Evolutionary conservation across 2,329 filamentous ascomycete genomes (phyloP).

Genomic region (Fusarium gaditjirri): DNA sequence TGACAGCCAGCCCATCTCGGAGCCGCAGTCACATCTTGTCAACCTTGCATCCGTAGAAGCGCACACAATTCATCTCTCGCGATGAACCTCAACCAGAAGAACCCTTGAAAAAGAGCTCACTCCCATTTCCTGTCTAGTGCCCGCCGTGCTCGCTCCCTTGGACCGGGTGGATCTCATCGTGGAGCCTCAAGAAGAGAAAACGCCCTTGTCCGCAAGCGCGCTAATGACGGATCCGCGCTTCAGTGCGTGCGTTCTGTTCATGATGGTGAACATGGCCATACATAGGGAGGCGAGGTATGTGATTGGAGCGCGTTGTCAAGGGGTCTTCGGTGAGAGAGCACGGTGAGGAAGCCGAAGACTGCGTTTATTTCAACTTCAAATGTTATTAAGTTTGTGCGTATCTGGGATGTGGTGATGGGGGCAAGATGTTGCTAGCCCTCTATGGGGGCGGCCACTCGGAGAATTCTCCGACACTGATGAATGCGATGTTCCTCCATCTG

Average conservation of each 20-base stretch:
- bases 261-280: constrained; percentile 5
- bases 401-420: constrained; percentile 6
- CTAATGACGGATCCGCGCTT: constrained; percentile 43
- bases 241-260: constrained; percentile 9
- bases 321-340: constrained; percentile 9
- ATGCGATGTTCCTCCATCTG: not conserved
- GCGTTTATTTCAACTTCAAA: constrained; percentile 5
- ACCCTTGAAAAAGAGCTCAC: not conserved
- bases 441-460: not conserved
- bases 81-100: constrained; percentile 7
- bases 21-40: constrained; percentile 27
- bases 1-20: constrained; percentile 22
- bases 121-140: constrained; percentile 19
- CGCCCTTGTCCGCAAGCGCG: constrained; percentile 28
- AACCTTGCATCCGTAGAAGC: constrained; percentile 9
- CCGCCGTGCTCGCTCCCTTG: constrained; percentile 34
- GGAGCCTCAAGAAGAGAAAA: constrained; percentile 27
- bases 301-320: constrained; percentile 33
- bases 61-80: not conserved
- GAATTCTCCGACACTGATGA: not conserved
- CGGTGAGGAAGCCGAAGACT: constrained; percentile 6
- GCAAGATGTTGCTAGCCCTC: constrained; percentile 2
- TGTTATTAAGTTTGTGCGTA: constrained; percentile 10
- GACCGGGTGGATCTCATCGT: constrained; percentile 44
- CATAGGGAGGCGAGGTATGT: constrained; percentile 2